phyloP scores from a whole-genome alignment of 2,329 filamentous ascomycete genomes.

The Seiridium unicorne region DNA sequence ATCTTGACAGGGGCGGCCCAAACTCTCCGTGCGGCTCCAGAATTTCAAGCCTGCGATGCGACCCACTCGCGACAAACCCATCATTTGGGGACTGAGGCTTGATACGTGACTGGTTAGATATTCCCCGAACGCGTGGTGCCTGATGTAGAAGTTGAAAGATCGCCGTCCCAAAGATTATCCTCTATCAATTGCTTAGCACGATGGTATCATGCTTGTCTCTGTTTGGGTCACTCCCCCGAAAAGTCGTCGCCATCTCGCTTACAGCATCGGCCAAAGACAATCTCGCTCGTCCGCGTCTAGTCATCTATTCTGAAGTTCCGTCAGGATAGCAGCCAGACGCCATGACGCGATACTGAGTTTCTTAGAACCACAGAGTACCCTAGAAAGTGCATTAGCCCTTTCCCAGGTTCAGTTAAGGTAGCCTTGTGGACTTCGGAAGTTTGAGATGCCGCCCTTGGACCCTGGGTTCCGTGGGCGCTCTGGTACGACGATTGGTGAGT shows the following conservation, averaged over 20 bases:
- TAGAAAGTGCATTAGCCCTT: not conserved
- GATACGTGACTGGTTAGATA: not conserved
- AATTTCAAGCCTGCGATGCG: not conserved
- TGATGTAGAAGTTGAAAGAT: not conserved
- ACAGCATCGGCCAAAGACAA: not conserved
- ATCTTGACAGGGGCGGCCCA: slow-evolving; percentile 1
- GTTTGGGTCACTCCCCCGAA: no score
- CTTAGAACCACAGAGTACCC: not conserved
- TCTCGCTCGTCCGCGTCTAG: not conserved
- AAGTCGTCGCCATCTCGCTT: not conserved
- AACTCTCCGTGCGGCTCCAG: slow-evolving; percentile 4
- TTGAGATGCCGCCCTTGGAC: not conserved
- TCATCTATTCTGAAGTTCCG: not conserved
- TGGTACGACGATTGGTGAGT: not conserved
- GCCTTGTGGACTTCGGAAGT: not conserved
- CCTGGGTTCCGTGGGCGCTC: not conserved
- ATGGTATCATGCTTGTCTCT: no score
- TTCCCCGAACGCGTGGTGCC: slow-evolving; percentile 1
- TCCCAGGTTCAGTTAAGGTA: not conserved
- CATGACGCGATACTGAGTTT: no score
- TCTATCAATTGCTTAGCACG: not conserved
- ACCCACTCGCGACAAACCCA: not conserved
- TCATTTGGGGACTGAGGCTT: not conserved
- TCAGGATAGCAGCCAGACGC: no score
- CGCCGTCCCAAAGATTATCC: not conserved